Evolutionary conservation across 164 flowering plant species (phyloP), one percentile per base, ranked within the genome.

Genomic region (Tetrastigma voinierianum): DNA sequence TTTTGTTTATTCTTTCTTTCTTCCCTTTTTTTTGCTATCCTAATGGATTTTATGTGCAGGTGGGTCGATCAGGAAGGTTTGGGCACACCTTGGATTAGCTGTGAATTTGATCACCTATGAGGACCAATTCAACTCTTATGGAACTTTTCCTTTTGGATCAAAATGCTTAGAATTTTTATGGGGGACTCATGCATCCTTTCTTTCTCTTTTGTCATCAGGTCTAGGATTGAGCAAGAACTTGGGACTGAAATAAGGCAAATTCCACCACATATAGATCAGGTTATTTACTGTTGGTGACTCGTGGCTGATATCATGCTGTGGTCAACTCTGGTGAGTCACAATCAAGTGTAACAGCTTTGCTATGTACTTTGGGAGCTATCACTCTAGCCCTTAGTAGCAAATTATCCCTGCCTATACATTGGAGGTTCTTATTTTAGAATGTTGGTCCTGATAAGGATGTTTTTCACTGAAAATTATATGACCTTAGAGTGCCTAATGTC

Each of bases 161-260:
- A 60, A 13, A n/a, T 6, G 13, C 23, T 23, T 10, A 32, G 46
- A 18, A 10, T 19, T 32, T 51, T 7, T 24, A 16, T 24, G 13
- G 51, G 16, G 15, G 17, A 15, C n/a, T 40, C 46, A 8, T 49
- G 6, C 52, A 19, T 49, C 15, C 48, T 49, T 2, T 40, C 45
- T 58, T 44, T 72, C n/a, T 66, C 21, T 53, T 57, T 17, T 21
- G 40, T 2, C 51, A 47, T 65, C 86, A 96, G 99, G 87, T 91
- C 93, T 76, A 86, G 95, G 86, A 96, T 93, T 69, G 99, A 96
- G 73, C 99, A 96, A 84, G 99, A 96, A 80, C 91, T 96, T 75
- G 99, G 99, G 24, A 96, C 98, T 67, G 99, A 96, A 78, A 96
- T 96, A 96, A 93, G n/a, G 80, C 99, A 91, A 75, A 96, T 96